A percentile compares a stretch with the other conserved stretches of the same genome.
These are phyloP conservation scores for Acaromyces ingoldii DNA, from an alignment of 1,284 basidiomycete genomes.

Conservation along the genomic window DNA sequence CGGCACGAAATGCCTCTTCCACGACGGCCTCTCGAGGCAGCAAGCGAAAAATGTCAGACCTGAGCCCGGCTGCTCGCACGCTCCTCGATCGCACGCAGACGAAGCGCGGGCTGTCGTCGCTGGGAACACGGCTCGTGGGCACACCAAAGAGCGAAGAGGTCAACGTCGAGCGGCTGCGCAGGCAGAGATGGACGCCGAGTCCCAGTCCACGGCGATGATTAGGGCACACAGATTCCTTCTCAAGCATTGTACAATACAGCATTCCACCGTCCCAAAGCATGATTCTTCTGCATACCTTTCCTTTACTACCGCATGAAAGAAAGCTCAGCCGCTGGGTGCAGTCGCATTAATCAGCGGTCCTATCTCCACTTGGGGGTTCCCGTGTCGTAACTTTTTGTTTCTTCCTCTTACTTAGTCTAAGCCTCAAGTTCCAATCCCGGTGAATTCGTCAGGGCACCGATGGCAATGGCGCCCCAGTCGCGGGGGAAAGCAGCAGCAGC, in stretches of 20 bases:
- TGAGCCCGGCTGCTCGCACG: constrained; percentile 15
- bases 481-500: neutral
- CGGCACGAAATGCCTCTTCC: constrained; percentile 2
- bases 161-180: neutral
- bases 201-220: neutral
- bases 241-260: too few relatives aligned
- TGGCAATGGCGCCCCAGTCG: constrained; percentile 2
- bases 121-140: neutral
- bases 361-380: too few relatives aligned
- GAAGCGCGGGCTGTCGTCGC: neutral
- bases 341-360: too few relatives aligned
- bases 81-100: constrained; percentile 18
- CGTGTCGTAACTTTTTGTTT: too few relatives aligned
- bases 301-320: too few relatives aligned
- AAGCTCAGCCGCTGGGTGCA: too few relatives aligned
- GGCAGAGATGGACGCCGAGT: neutral
- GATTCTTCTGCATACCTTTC: too few relatives aligned
- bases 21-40: neutral
- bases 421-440: too few relatives aligned
- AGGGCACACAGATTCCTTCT: too few relatives aligned
- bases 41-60: neutral
- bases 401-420: too few relatives aligned
- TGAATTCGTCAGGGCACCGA: too few relatives aligned
- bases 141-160: neutral
- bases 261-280: too few relatives aligned